Evolutionary conservation across 2,329 filamentous ascomycete genomes (phyloP).

Genomic region (Septoria petroselini): DNA sequence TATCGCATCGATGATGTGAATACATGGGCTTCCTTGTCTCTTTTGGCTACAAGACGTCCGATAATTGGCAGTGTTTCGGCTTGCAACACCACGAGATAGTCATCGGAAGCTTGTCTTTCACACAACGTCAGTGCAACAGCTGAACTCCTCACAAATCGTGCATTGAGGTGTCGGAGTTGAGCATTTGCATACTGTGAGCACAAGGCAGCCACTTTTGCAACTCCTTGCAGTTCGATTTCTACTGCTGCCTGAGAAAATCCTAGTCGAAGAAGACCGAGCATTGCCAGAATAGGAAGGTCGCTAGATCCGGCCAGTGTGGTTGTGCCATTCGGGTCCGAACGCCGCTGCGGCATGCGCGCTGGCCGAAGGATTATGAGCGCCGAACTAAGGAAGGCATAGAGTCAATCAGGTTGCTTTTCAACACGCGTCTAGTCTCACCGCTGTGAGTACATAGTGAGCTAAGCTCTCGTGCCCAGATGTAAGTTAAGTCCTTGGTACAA

Average conservation of each 20-base stretch:
- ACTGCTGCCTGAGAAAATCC: not conserved
- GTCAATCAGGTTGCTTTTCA: no score
- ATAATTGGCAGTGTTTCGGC: no score
- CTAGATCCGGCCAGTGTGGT: not conserved
- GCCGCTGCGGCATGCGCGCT: not conserved
- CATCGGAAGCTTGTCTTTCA: not conserved
- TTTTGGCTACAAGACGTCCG: no score
- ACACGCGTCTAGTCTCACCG: not conserved
- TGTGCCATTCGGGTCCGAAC: conserved; percentile 1
- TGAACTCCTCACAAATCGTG: no score
- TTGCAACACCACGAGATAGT: no score
- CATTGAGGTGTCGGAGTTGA: no score
- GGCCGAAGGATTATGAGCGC: not conserved
- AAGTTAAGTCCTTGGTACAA: no score
- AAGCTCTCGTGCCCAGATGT: no score
- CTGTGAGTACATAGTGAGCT: conserved; percentile 1
- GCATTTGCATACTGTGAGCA: no score
- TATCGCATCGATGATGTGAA: not conserved
- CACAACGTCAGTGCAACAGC: not conserved
- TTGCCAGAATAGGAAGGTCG: not conserved
- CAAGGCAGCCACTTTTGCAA: no score
- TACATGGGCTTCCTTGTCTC: not conserved
- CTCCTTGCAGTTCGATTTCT: not conserved
- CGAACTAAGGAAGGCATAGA: not conserved
- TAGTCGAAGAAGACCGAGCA: not conserved